Percentiles rank a stretch among this genome's conserved stretches.
phyloP scores from a whole-genome alignment of 1,139 yeast genomes.

The Yamadazyma membranifaciens region DNA sequence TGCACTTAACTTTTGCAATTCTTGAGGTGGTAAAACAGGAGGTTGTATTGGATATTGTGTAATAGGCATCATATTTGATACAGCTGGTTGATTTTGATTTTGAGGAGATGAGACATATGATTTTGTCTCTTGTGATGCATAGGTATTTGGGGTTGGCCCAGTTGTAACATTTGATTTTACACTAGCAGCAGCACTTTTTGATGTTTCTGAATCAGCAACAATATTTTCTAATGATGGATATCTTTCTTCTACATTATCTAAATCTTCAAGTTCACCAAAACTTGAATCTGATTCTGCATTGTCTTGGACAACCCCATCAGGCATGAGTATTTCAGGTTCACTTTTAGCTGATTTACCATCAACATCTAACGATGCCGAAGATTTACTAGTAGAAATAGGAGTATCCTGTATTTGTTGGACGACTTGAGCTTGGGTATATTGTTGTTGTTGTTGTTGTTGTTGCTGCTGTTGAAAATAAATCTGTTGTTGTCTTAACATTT shows the following conservation, averaged over 20 bases:
- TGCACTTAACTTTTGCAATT: slow-evolving; percentile 18
- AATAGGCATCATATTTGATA: not conserved
- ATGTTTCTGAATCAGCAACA: slow-evolving; percentile 16
- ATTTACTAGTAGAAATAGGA: not conserved
- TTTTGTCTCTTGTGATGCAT: not conserved
- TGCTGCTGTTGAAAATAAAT: slow-evolving; percentile 32
- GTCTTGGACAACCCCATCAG: too few relatives aligned
- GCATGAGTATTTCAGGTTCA: not conserved
- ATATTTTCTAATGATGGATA: slow-evolving; percentile 44
- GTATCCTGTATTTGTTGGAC: not conserved
- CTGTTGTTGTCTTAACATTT: slow-evolving; percentile 36
- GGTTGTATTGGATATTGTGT: slow-evolving; percentile 19
- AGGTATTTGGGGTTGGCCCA: not conserved
- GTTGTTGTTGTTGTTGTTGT: slow-evolving; percentile 8
- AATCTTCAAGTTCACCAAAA: slow-evolving; percentile 29
- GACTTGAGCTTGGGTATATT: not conserved
- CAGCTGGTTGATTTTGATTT: not conserved
- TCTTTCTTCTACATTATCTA: slow-evolving; percentile 44
- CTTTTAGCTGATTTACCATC: not conserved
- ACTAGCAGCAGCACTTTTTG: slow-evolving; percentile 6
- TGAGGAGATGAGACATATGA: not conserved
- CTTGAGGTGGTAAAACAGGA: slow-evolving; percentile 15
- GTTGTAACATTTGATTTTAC: not conserved
- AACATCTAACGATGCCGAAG: not conserved
- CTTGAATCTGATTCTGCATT: slow-evolving; percentile 10